phyloP scores from a whole-genome alignment of 2,329 filamentous ascomycete species.

The Periconia macrospinosa region DNA sequence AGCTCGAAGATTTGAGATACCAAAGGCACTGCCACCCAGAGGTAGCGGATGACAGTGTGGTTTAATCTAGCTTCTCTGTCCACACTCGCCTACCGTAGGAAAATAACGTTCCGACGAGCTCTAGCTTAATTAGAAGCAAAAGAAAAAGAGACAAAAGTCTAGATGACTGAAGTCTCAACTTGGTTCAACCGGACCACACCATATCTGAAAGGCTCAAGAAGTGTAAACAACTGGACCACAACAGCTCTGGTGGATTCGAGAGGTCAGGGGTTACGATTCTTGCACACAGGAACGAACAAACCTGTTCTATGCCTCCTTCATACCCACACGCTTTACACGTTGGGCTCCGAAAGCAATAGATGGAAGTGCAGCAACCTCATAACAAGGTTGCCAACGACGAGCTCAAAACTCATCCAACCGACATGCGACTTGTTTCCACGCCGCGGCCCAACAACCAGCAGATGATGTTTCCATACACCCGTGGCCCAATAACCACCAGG shows the following conservation, averaged over 20 bases:
- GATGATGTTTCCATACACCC: too few relatives aligned
- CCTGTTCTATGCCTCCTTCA: neutral
- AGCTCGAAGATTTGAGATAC: slow-evolving; percentile 22
- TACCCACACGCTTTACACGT: too few relatives aligned
- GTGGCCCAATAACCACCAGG: too few relatives aligned
- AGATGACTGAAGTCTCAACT: neutral
- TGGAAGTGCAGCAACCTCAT: neutral
- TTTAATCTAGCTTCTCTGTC: slow-evolving; percentile 46
- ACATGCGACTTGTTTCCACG: too few relatives aligned
- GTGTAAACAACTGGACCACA: neutral
- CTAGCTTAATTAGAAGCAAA: slow-evolving; percentile 47
- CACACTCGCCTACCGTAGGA: slow-evolving; percentile 44
- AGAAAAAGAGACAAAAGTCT: slow-evolving; percentile 3
- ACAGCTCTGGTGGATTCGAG: neutral
- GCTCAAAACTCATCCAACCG: too few relatives aligned
- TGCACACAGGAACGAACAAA: neutral
- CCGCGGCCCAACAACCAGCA: too few relatives aligned
- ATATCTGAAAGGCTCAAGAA: neutral
- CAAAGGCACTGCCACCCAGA: slow-evolving; percentile 34
- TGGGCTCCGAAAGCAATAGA: too few relatives aligned
- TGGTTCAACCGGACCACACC: neutral
- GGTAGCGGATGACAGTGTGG: slow-evolving; percentile 24
- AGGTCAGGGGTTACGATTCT: neutral
- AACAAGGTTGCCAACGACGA: too few relatives aligned
- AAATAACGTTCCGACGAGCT: slow-evolving; percentile 42